These are phyloP conservation scores for Ustilaginoidea virens DNA, from an alignment of 2,329 filamentous ascomycete species.

Conservation along the genomic window DNA sequence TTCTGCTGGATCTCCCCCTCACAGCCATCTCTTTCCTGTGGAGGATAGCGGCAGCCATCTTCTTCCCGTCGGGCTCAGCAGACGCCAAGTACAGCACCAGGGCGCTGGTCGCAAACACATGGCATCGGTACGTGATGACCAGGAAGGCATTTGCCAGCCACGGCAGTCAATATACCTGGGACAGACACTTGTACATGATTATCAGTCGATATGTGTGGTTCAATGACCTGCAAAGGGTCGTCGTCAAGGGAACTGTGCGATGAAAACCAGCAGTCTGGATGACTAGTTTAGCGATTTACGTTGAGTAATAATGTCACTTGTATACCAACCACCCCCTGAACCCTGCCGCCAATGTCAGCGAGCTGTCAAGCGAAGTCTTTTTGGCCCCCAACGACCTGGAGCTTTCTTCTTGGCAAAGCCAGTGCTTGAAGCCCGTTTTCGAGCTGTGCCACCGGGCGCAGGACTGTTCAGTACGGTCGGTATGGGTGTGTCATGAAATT, in stretches of 20 bases:
- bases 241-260: neutral
- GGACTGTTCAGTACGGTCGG: too few species aligned
- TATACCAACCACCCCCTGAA: too few species aligned
- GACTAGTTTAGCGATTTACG: too few species aligned
- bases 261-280: neutral
- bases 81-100: conserved; percentile 9
- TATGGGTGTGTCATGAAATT: too few species aligned
- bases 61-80: conserved; percentile 7
- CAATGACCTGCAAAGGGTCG: conserved; percentile 13
- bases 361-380: too few species aligned
- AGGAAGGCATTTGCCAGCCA: conserved; percentile 21
- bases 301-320: too few species aligned
- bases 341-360: too few species aligned
- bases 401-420: too few species aligned
- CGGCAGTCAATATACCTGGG: conserved; percentile 24
- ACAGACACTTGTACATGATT: conserved; percentile 22
- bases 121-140: conserved; percentile 18
- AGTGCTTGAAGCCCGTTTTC: too few species aligned
- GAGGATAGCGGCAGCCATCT: conserved; percentile 8
- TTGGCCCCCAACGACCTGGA: too few species aligned
- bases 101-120: conserved; percentile 20
- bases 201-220: conserved; percentile 25
- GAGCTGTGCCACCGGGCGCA: too few species aligned
- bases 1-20: conserved; percentile 20
- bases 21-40: conserved; percentile 20